Evolutionary conservation across 2,329 filamentous ascomycete species (phyloP).

Genomic region (Ceratocystiopsis sp.): DNA sequence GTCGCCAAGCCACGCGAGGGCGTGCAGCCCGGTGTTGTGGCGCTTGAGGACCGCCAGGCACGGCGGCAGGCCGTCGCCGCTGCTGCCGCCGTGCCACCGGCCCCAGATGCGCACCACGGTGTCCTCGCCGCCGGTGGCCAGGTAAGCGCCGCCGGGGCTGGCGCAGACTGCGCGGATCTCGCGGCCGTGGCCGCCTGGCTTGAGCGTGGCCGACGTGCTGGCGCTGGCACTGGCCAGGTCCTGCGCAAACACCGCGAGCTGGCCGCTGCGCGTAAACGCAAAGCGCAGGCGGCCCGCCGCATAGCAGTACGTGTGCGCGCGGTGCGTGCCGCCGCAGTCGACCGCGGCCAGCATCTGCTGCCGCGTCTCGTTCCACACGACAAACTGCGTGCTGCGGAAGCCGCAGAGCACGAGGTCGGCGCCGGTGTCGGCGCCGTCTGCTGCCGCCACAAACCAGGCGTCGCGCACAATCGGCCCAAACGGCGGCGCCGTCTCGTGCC

Average conservation of each 20-base stretch:
- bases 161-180: constrained; percentile 49
- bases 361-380: constrained; percentile 61
- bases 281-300: constrained; percentile 28
- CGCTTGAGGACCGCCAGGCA: constrained; percentile 52
- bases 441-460: constrained; percentile 33
- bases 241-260: constrained; percentile 30
- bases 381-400: constrained; percentile 63
- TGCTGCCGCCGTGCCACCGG: constrained; percentile 15
- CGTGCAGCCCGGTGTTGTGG: constrained; percentile 73
- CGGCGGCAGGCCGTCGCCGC: neutral
- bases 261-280: constrained; percentile 57
- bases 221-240: neutral
- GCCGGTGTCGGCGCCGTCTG: constrained; percentile 15
- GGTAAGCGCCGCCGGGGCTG: constrained; percentile 17
- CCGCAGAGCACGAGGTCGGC: constrained; percentile 55
- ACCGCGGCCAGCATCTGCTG: constrained; percentile 54
- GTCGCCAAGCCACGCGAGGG: constrained; percentile 54
- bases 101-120: constrained; percentile 57
- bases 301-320: constrained; percentile 45
- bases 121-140: constrained; percentile 59
- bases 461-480: constrained; percentile 65
- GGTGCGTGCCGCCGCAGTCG: constrained; percentile 72
- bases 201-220: constrained; percentile 30
- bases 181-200: constrained; percentile 62
- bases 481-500: constrained; percentile 52